These are phyloP conservation scores for Acer yangbiense DNA, from an alignment of 345 rosid species.

Conservation along the genomic window DNA sequence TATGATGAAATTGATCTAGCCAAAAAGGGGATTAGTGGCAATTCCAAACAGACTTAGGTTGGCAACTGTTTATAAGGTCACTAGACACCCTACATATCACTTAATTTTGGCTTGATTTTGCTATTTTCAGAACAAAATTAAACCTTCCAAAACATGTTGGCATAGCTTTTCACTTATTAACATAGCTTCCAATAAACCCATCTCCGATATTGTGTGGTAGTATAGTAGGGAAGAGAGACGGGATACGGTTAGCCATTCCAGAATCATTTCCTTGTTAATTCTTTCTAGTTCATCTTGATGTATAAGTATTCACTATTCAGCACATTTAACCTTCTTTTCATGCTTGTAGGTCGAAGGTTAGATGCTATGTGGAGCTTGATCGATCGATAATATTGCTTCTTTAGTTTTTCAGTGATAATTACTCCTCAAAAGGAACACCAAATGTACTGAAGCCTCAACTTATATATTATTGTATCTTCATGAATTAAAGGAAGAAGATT, in stretches of 20 bases:
- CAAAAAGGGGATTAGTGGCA: neutral
- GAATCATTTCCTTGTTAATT: neutral
- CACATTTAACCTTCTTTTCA: neutral
- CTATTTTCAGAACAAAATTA: too few relatives aligned
- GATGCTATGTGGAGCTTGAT: slow-evolving; percentile 1
- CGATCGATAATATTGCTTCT: neutral
- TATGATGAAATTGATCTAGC: neutral
- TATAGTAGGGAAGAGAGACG: neutral
- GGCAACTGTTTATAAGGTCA: neutral
- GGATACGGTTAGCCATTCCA: neutral
- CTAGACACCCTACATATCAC: neutral
- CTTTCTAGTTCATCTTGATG: neutral
- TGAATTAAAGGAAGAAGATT: neutral
- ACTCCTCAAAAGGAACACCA: neutral
- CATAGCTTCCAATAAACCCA: neutral
- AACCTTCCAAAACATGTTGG: neutral
- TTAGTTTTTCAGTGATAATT: neutral
- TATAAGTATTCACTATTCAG: neutral
- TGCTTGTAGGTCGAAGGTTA: too few relatives aligned
- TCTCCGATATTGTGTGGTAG: neutral
- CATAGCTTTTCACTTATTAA: neutral
- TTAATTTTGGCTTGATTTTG: neutral
- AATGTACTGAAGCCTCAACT: neutral
- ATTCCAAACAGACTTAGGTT: neutral
- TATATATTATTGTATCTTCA: neutral